Conservation (phyloP, 2,329 filamentous ascomycete species). For the Annulohypoxylon truncatum region DNA sequence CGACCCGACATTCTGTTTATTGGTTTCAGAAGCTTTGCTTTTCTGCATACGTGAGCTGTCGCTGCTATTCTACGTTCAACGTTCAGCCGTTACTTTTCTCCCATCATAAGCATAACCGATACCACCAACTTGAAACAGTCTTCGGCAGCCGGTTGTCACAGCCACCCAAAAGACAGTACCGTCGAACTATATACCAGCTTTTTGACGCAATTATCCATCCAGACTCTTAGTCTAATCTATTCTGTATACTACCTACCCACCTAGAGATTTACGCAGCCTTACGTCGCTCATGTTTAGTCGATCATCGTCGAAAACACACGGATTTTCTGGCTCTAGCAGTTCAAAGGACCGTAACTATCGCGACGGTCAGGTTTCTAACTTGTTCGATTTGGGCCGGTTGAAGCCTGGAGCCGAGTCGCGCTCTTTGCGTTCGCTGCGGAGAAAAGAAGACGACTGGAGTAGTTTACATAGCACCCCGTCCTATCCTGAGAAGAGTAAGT, state of each 20-base stretch:
- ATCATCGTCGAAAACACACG: constrained; percentile 55
- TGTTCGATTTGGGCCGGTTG: constrained; percentile 55
- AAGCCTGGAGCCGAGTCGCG: constrained; percentile 54
- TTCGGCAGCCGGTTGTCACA: constrained; percentile 29
- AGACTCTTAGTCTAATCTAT: constrained; percentile 4
- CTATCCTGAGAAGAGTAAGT: constrained; percentile 58
- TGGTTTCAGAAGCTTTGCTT: constrained; percentile 26
- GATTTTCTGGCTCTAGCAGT: constrained; percentile 44
- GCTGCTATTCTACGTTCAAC: not conserved
- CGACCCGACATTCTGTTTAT: constrained; percentile 17
- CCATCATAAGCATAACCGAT: constrained; percentile 36
- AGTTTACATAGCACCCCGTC: constrained; percentile 48
- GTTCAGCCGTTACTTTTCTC: constrained; percentile 19
- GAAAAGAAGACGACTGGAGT: constrained; percentile 47
- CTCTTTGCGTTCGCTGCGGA: constrained; percentile 48
- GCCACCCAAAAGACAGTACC: constrained; percentile 29
- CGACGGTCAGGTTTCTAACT: constrained; percentile 52
- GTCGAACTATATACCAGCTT: constrained; percentile 26
- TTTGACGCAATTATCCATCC: constrained; percentile 21
- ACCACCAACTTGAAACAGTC: constrained; percentile 43
- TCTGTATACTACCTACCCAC: constrained; percentile 18
- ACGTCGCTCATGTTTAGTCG: constrained; percentile 59
- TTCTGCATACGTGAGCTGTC: constrained; percentile 25
- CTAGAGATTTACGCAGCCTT: constrained; percentile 16
- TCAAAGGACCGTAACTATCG: constrained; percentile 54